phyloP scores from a whole-genome alignment of 306 rosid species.

The Prunus dulcis region DNA sequence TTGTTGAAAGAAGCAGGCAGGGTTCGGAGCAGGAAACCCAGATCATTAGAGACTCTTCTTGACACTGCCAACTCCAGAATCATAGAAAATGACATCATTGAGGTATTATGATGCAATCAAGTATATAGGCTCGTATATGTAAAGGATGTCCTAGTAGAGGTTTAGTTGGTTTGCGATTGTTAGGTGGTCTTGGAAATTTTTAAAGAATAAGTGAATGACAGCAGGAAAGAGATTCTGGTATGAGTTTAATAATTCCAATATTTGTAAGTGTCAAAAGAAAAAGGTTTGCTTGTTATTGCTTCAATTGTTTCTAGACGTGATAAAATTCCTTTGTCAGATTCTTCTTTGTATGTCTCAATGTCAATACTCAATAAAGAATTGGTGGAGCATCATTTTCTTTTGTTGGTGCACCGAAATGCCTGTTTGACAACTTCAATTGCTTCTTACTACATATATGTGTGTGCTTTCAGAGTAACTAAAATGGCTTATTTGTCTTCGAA shows the following conservation, averaged over 20 bases:
- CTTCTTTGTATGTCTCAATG: slow-evolving; percentile 28
- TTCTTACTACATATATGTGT: slow-evolving; percentile 23
- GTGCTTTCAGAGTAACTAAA: neutral
- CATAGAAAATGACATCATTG: slow-evolving; percentile 34
- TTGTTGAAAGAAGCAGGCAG: slow-evolving; percentile 78
- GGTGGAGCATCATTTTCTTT: slow-evolving; percentile 37
- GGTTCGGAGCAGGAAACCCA: slow-evolving; percentile 50
- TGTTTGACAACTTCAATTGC: slow-evolving; percentile 31
- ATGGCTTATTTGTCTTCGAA: neutral
- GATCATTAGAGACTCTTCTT: slow-evolving; percentile 69
- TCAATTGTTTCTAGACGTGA: slow-evolving; percentile 26
- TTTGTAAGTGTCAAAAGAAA: slow-evolving; percentile 22
- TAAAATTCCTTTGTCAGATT: slow-evolving; percentile 25
- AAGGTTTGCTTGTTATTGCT: slow-evolving; percentile 22
- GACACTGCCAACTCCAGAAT: slow-evolving; percentile 37
- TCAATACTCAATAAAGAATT: slow-evolving; percentile 19
- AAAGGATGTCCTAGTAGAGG: slow-evolving; percentile 12
- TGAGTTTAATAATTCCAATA: slow-evolving; percentile 20
- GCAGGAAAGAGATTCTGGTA: slow-evolving; percentile 39
- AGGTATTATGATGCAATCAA: slow-evolving; percentile 39
- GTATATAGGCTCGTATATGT: slow-evolving; percentile 29
- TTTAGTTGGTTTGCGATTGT: slow-evolving; percentile 31
- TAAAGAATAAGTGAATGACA: slow-evolving; percentile 26
- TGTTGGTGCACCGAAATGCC: slow-evolving; percentile 48
- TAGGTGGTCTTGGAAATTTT: slow-evolving; percentile 23